These are phyloP conservation scores for Pyropia yezoensis DNA, from an alignment of 23 red algal species.

Conservation along the genomic window DNA sequence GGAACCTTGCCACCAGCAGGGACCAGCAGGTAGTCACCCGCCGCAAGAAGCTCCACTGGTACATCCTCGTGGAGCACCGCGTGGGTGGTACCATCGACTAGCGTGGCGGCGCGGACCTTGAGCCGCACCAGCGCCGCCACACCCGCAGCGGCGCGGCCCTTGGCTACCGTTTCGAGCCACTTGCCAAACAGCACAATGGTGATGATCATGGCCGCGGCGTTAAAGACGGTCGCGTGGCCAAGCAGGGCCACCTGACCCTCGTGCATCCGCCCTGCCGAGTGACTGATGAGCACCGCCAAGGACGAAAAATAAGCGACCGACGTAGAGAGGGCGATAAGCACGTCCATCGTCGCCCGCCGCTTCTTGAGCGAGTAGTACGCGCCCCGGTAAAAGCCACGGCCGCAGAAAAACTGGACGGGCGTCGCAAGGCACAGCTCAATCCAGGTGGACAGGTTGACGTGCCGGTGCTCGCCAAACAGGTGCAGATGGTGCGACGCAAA, in stretches of 20 bases:
- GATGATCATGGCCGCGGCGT: conserved; percentile 75
- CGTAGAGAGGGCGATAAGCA: conserved; percentile 79
- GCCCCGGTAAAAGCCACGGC: conserved; percentile 80
- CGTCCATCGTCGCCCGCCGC: conserved; percentile 88
- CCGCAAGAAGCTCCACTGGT: conserved; percentile 34
- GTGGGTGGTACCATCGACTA: conserved; percentile 28
- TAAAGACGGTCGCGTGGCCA: conserved; percentile 58
- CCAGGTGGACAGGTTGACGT: conserved; percentile 16
- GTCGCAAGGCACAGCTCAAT: conserved; percentile 66
- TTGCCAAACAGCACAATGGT: conserved; percentile 83
- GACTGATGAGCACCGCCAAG: conserved; percentile 47
- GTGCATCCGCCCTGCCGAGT: background rate
- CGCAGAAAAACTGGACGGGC: conserved; percentile 73
- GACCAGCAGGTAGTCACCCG: conserved; percentile 69
- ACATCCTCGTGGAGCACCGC: conserved; percentile 35
- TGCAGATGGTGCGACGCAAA: conserved; percentile 21
- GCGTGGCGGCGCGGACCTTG: conserved; percentile 26
- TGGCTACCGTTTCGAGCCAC: conserved; percentile 87
- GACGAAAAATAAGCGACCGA: conserved; percentile 83
- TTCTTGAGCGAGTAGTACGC: conserved; percentile 78
- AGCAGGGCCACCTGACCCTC: conserved; percentile 17
- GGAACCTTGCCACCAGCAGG: conserved; percentile 67
- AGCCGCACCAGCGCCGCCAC: conserved; percentile 49
- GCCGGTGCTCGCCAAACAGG: conserved; percentile 5
- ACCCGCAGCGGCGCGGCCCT: conserved; percentile 60